Conservation (phyloP, 352 stramenopile genomes). For the Phytophthora lateralis region DNA sequence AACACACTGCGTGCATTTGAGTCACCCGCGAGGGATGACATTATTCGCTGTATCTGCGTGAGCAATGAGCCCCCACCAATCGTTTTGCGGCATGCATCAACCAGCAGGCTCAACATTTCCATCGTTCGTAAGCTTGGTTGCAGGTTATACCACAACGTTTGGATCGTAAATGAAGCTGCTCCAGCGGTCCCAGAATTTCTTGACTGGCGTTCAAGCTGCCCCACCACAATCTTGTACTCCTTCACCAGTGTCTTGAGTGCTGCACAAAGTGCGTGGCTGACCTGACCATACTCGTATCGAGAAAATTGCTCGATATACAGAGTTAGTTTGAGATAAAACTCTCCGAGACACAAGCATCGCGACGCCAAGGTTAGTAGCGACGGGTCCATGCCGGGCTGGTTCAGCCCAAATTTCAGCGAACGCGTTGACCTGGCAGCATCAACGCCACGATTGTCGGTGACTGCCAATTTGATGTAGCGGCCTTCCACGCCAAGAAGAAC, state of each 20-base stretch:
- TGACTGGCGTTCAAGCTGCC: slow-evolving; percentile 88
- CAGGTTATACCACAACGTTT: slow-evolving; percentile 93
- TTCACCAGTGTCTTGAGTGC: slow-evolving; percentile 91
- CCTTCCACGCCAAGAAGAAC: slow-evolving; percentile 81
- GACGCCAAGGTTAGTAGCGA: slow-evolving; percentile 74
- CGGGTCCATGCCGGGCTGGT: slow-evolving; percentile 82
- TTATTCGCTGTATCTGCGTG: slow-evolving; percentile 88
- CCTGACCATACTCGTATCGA: slow-evolving; percentile 92
- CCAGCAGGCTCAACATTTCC: slow-evolving; percentile 89
- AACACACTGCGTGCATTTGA: slow-evolving; percentile 78
- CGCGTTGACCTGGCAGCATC: slow-evolving; percentile 33
- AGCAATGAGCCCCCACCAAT: slow-evolving; percentile 92
- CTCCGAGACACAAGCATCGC: slow-evolving; percentile 70
- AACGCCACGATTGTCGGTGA: slow-evolving; percentile 45
- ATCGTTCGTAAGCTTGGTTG: slow-evolving; percentile 93
- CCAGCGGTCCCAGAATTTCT: slow-evolving; percentile 23
- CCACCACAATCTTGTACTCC: slow-evolving; percentile 94
- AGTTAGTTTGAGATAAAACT: slow-evolving; percentile 79
- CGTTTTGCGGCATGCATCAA: slow-evolving; percentile 70
- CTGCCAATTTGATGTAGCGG: slow-evolving; percentile 78
- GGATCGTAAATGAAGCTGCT: slow-evolving; percentile 72
- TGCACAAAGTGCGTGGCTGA: slow-evolving; percentile 94
- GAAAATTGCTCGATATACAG: slow-evolving; percentile 85
- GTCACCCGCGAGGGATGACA: slow-evolving; percentile 82
- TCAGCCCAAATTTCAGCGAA: slow-evolving; percentile 69